Evolutionary conservation across 139 green algal species (phyloP), one percentile per base, ranked within the genome.

Genomic region (Chlamydomonas sp.): DNA sequence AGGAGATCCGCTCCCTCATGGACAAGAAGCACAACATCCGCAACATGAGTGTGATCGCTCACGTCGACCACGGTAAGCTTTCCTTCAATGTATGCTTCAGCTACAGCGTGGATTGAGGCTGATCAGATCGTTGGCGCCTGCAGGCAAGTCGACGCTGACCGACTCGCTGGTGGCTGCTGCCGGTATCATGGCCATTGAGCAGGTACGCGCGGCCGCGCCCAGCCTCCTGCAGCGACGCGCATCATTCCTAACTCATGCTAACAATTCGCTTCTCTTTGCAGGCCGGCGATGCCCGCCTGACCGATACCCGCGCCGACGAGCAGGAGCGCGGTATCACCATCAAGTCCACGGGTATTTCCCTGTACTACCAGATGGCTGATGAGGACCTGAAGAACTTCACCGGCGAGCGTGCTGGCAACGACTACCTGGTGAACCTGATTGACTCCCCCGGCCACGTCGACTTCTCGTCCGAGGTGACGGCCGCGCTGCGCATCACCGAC

Each of bases 371-470:
- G 86, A 98, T 99, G 92, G 78, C 85, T 0, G 96, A 98, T 2
- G 94, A 96, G 63, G 83, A 93, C 73, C 94, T 99, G 75, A 94
- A 97, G 88, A 94, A 90, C 82, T 96, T 97, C 87, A 96, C 93
- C 77, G 94, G 93, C 60, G 81, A 94, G 77, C 92, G 96, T 57
- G 83, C 98, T 17, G 97, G 97, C 78, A 98, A 99, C 89, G 91
- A 98, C 76, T 99, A 97, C 95, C 90, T 99, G 77, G 96, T 99
- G 84, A 99, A 99, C 95, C 92, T 99, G 68, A 99, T 99, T 87
- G 98, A 99, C 90, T 99, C 97, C n/a, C 98, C 98, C 69, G 98
- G 98, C 64, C 98, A 99, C 97, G 98, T 99, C 63, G 98, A 99
- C 94, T 99, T 99, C 90, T 99, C 96, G 2, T 99, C 97, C 31